These are phyloP conservation scores for Citrus sinensis DNA, from an alignment of 345 rosid species.

Conservation along the genomic window DNA sequence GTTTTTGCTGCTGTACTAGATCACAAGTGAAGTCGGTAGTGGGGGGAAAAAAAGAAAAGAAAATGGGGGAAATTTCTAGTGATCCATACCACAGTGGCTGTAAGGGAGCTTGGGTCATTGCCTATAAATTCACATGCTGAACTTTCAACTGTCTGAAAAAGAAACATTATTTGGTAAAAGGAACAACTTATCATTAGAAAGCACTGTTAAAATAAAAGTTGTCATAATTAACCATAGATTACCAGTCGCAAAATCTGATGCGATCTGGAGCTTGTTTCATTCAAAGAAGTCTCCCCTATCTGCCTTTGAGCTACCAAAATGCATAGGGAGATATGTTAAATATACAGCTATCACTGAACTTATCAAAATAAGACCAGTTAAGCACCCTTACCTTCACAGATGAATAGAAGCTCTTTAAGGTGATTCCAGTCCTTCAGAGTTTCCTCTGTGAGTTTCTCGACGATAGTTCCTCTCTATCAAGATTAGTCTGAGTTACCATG, in stretches of 20 bases:
- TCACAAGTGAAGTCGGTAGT: slow-evolving; percentile 4
- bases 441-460: slow-evolving; percentile 87
- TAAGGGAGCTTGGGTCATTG: slow-evolving; percentile 65
- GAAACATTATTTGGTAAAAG: slow-evolving; percentile 4
- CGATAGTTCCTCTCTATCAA: slow-evolving; percentile 80
- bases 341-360: slow-evolving; percentile 10
- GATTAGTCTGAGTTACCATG: slow-evolving; percentile 20
- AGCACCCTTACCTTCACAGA: slow-evolving; percentile 65
- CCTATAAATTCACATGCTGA: slow-evolving; percentile 59
- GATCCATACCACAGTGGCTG: slow-evolving; percentile 74
- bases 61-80: neutral
- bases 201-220: slow-evolving; percentile 1
- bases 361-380: neutral
- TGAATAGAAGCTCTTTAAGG: slow-evolving; percentile 67
- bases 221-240: slow-evolving; percentile 21
- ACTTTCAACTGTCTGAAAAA: slow-evolving; percentile 75
- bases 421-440: slow-evolving; percentile 68
- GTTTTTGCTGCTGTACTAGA: neutral
- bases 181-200: neutral
- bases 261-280: slow-evolving; percentile 92
- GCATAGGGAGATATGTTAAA: slow-evolving; percentile 13
- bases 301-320: slow-evolving; percentile 85
- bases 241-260: slow-evolving; percentile 97
- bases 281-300: slow-evolving; percentile 89
- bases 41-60: neutral